A percentile compares a stretch with the other conserved stretches of the same genome.
phyloP scores from a whole-genome alignment of 331 rosid genomes.

The Acacia pycnantha region DNA sequence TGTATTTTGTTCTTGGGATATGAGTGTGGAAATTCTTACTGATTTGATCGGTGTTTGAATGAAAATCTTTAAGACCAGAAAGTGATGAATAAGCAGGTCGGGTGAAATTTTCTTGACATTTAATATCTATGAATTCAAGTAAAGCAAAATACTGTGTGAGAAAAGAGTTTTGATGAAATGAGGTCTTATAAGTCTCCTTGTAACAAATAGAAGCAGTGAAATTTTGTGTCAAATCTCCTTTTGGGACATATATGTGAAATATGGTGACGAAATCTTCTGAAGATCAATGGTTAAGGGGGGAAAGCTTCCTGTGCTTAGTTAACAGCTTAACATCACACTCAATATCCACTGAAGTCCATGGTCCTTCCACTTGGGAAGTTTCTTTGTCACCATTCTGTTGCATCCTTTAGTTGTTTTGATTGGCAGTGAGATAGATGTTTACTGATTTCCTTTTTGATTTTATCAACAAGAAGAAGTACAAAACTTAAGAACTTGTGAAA shows the following conservation, averaged over 20 bases:
- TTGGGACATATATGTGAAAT: neutral
- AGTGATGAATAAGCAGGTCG: neutral
- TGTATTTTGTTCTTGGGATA: neutral
- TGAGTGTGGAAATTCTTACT: neutral
- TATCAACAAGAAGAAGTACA: neutral
- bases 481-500: neutral
- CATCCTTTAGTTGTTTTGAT: neutral
- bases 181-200: neutral
- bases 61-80: neutral
- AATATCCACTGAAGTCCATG: neutral
- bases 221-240: neutral
- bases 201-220: neutral
- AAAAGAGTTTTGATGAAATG: neutral
- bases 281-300: neutral
- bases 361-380: neutral
- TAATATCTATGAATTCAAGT: neutral
- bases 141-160: neutral
- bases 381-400: neutral
- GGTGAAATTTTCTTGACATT: neutral
- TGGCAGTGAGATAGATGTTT: neutral
- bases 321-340: neutral
- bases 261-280: neutral
- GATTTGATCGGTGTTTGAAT: constrained; percentile 7
- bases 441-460: neutral
- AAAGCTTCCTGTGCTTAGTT: neutral